Base-by-base conservation (phyloP, 805 yeast species). In the Sugiyamaella qingdaonensis region DNA sequence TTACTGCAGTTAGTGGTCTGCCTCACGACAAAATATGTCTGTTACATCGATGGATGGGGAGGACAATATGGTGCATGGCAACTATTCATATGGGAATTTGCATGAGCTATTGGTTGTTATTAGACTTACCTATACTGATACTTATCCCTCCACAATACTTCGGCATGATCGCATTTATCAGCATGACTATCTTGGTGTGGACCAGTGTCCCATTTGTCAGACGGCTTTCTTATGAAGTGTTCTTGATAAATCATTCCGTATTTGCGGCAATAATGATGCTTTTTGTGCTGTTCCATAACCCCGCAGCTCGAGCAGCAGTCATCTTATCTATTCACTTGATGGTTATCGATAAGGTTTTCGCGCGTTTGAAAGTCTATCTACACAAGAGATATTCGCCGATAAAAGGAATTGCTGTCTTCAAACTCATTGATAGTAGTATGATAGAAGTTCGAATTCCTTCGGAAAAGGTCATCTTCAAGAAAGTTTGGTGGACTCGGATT, bases 141-240 rank as follows among this genome's bases (percentile, higher is more conserved):
- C 43, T 60, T 19, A 76, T 76, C 42, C 81, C 81, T 3, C 80
- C 80, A 0, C 77, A 73, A 54, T 73, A 73, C n/a, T 77, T 77
- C 62, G 81, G 81, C 8, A 68, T 73, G 62, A 76, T 77, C 44
- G 73, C 79, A 2, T 73, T 69, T 54, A 68, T 65, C 4, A 63
- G 70, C 42, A 67, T 75, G 60, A 67, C 66, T 21, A 46, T 74
- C 43, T 58, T 76, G 50, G 68, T 68, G 9, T 67, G 72, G 64
- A 75, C 69, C 4, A 68, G 74, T 34, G 41, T 70, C 14, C 66
- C 64, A 49, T 60, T 69, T 34, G 60, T 77, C 10, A 57, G 81
- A 52, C 67, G 61, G 48, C 64, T 64, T 49, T 71, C 77, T 2
- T 77, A 68, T 55, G 80, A 77, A 39, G 62, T 74, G 54, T 76